Conservation (phyloP, 202 grass and related monocot species). For the Panicum hallii region DNA sequence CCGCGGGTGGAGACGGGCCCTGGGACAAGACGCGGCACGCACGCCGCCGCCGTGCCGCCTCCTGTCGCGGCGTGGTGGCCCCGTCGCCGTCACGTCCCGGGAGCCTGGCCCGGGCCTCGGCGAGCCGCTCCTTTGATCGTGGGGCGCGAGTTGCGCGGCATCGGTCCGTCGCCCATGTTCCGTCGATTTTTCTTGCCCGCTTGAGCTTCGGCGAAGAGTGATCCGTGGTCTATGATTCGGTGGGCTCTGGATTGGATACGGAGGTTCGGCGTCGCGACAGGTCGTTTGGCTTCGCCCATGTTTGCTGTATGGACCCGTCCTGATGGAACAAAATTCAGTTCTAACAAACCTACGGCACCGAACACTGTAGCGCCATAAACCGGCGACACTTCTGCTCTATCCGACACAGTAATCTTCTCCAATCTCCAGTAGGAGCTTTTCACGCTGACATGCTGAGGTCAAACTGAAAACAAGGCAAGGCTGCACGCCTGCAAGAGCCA, state of each 20-base stretch:
- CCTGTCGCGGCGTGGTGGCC: neutral
- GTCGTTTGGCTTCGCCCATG: neutral
- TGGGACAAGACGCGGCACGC: neutral
- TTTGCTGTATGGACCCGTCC: neutral
- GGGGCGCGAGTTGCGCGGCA: neutral
- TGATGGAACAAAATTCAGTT: neutral
- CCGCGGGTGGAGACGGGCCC: neutral
- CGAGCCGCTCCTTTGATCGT: neutral
- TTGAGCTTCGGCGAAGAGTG: neutral
- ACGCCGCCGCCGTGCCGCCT: neutral
- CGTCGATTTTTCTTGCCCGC: neutral
- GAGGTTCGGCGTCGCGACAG: neutral
- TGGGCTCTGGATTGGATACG: neutral
- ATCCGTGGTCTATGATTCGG: neutral
- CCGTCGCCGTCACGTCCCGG: slow-evolving; percentile 21
- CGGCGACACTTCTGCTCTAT: too few species aligned
- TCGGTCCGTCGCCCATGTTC: too few species aligned
- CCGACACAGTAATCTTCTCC: too few species aligned
- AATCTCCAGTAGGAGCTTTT: neutral
- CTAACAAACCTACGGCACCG: neutral
- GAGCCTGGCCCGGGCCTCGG: neutral
- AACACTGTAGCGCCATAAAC: too few species aligned
- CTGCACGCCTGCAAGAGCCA: neutral
- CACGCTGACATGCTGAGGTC: neutral
- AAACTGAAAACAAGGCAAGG: neutral